Base-by-base conservation (phyloP, 2,329 filamentous ascomycete species). In the Calonectria ilicicola region DNA sequence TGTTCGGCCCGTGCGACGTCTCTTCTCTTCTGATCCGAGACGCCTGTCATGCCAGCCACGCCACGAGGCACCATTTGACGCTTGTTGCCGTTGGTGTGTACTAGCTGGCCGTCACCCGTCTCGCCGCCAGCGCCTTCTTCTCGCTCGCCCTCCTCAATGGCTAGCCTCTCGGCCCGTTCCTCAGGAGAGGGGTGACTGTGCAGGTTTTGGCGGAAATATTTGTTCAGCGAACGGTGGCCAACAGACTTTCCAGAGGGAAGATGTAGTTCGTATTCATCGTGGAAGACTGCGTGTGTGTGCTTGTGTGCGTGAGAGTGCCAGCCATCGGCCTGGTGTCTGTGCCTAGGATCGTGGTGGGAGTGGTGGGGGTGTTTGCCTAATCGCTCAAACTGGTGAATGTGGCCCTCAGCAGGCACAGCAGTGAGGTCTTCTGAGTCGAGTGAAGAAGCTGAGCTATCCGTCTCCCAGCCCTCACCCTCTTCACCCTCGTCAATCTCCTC, bases 201-300 rank as follows among this genome's bases (percentile, higher is more conserved):
- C 51, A 99, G 88, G 84, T 98, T 98, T 86, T 99, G 97, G 72
- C 95, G 93, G 86, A 92, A 99, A 85, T 98, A 98, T 77, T 91
- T 92, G 81, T 94, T 93, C 67, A 98, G 86, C 9, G 95, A 97
- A 60, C 97, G 92, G 83, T 99, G 97, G 46, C 97, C 97, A 44
- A 97, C 95, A 9, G 94, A 94, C 73, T 94, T 93, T 66, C 97
- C 97, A 5, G 94, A 95, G 1, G 97, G 97, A 15, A 99, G 91
- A 81, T 99, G 95, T 66, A 99, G 90, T 84, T 98, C 97, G 80
- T 95, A 96, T 53, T 99, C 97, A 78, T 97, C 95, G 81, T 97
- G 93, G 83, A 97, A 98, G 26, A 95, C 94, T 44, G 95, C 92
- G 74, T 93, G 90, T 5, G 90, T 83, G 76, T 92, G 83, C 77